phyloP scores from a whole-genome alignment of 192 early-diverging fungal genomes.

The Jimgerdemannia flammicorona region DNA sequence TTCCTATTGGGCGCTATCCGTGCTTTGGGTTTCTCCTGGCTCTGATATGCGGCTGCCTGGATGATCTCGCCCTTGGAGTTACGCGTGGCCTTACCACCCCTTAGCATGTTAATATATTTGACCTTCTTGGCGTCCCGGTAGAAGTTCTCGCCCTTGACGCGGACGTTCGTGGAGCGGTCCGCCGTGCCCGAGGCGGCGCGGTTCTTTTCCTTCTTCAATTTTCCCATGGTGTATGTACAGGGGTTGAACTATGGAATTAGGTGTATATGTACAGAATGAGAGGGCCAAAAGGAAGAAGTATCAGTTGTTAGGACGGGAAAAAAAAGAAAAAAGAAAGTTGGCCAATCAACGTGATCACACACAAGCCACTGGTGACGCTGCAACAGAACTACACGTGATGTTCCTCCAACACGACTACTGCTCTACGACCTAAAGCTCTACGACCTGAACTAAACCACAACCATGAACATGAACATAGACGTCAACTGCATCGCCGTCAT shows the following conservation, averaged over 20 bases:
- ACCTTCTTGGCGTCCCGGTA: constrained; percentile 97
- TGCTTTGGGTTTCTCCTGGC: constrained; percentile 65
- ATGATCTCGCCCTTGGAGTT: constrained; percentile 87
- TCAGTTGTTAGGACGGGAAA: neutral
- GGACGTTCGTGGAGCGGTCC: constrained; percentile 47
- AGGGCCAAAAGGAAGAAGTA: too few relatives aligned
- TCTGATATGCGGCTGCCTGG: constrained; percentile 90
- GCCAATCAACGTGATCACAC: too few relatives aligned
- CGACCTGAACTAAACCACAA: neutral
- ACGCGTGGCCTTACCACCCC: constrained; percentile 79
- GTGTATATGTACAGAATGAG: neutral
- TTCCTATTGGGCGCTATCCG: constrained; percentile 92
- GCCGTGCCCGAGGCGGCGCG: constrained; percentile 42
- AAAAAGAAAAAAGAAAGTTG: neutral
- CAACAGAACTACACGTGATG: neutral
- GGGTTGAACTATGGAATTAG: neutral
- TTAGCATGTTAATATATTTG: constrained; percentile 90
- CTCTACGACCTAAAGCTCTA: neutral
- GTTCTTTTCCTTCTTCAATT: constrained; percentile 59
- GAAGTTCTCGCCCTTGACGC: constrained; percentile 98
- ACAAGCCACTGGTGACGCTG: neutral
- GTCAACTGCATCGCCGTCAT: constrained; percentile 57
- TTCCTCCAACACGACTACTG: neutral
- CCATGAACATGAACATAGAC: constrained; percentile 35
- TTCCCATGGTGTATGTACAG: constrained; percentile 40